Percentiles rank a stretch among this genome's conserved stretches.
Evolutionary conservation across 495 filamentous ascomycete species (phyloP).

Genomic region (Xylaria castorea): DNA sequence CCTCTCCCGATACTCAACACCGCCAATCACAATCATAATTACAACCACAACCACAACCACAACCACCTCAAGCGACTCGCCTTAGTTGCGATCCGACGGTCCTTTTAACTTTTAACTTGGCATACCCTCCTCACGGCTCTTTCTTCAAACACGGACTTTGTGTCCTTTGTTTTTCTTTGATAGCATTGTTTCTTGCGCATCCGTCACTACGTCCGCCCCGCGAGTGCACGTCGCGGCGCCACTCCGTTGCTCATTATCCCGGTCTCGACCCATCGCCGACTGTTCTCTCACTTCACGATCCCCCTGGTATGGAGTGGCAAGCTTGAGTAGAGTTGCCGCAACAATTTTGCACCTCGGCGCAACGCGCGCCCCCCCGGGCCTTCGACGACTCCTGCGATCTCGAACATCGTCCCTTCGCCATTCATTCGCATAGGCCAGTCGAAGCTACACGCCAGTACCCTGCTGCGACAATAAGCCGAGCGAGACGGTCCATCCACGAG

Average conservation of each 20-base stretch:
- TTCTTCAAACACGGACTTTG: not conserved
- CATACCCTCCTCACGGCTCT: not conserved
- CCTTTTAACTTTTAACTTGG: not conserved
- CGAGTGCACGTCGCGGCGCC: not conserved
- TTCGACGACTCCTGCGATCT: conserved; percentile 9
- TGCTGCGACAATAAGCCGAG: conserved; percentile 17
- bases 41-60: not conserved
- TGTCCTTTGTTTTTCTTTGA: not conserved
- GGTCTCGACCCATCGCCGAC: not conserved
- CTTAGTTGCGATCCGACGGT: not conserved
- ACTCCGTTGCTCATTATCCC: not conserved
- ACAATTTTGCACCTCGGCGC: conserved; percentile 24
- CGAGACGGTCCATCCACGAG: conserved; percentile 17
- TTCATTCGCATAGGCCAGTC: conserved; percentile 5
- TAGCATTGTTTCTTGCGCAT: not conserved
- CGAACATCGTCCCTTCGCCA: not conserved
- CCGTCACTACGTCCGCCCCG: conserved; percentile 2
- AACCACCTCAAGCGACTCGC: not conserved
- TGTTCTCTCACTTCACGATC: conserved; percentile 1
- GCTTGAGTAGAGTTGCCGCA: conserved; percentile 28
- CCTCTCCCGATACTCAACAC: conserved; percentile 13
- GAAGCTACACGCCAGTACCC: not conserved
- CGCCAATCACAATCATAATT: not conserved
- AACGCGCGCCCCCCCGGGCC: conserved; percentile 22
- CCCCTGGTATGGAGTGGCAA: conserved; percentile 28